Conservation (phyloP, 2,329 filamentous ascomycete species). For the Alternaria sp. region DNA sequence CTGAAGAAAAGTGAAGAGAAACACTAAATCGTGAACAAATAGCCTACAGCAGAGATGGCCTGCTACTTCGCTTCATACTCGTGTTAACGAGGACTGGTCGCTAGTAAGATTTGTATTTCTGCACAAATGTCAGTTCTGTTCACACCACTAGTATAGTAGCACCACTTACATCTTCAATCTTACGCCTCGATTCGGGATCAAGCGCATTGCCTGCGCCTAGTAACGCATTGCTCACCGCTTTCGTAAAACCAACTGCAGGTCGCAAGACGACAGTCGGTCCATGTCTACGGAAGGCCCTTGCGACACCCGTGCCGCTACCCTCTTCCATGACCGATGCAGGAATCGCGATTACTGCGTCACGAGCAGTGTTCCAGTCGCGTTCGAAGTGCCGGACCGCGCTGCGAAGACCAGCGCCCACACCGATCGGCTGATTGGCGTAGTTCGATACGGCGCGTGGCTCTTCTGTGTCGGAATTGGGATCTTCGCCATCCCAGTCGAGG, state of each 20-base stretch:
- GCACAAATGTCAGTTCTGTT: not conserved
- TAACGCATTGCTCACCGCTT: conserved; percentile 85
- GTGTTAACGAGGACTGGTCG: not conserved
- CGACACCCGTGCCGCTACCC: conserved; percentile 78
- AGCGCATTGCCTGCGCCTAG: conserved; percentile 91
- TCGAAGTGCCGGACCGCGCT: conserved; percentile 83
- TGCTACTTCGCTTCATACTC: not conserved
- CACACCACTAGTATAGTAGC: not conserved
- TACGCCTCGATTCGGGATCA: conserved; percentile 79
- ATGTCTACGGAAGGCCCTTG: conserved; percentile 76
- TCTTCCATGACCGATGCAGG: conserved; percentile 91
- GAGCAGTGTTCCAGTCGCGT: conserved; percentile 82
- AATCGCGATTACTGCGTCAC: conserved; percentile 92
- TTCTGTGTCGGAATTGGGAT: conserved; percentile 69
- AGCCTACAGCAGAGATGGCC: not conserved
- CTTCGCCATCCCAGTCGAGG: conserved; percentile 57
- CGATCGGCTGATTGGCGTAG: conserved; percentile 92
- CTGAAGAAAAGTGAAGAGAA: not conserved
- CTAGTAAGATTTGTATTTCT: conserved; percentile 18
- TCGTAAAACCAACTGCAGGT: conserved; percentile 87
- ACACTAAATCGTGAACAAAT: no score
- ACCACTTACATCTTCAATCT: conserved; percentile 83
- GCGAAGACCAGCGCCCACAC: conserved; percentile 82
- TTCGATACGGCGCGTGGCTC: conserved; percentile 81
- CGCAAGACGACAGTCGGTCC: conserved; percentile 93